Evolutionary conservation across 495 filamentous ascomycete genomes (phyloP), one percentile per base, ranked within the genome.

Genomic region (Aspergillus bertholletiae): DNA sequence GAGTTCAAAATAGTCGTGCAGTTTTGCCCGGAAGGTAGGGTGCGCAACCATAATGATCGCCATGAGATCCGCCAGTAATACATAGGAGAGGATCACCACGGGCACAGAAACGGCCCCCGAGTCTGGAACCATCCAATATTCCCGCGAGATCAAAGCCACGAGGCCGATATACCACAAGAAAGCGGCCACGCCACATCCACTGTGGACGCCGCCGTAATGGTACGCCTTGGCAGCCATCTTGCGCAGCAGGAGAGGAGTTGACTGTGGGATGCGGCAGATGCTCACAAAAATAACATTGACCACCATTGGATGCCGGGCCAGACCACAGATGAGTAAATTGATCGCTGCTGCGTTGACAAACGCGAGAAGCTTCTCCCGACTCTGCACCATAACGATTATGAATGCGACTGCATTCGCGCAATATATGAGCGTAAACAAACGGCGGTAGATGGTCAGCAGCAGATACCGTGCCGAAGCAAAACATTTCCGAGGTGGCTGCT

Each of bases 191-290:
- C 84, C 88, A 45, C 85, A 86, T 20, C 86, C 86, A 58, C 81
- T 87, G 63, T 92, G 89, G 7, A 90, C 75, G 13, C 89, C 89
- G 26, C 89, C 89, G 65, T 87, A 87, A 37, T 88, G 84, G 64
- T 90, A 92, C 3, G 89, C 76, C 59, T 90, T 89, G 26, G 88
- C 85, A 0, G 81, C 78, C 15, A 83, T 70, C 0, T 76, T 77
- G 27, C 89, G 86, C 41, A 89, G 69, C 34, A 74, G 69, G 30
- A 90, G 71, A 0, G 89, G 88, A 27, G 80, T 78, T 3, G 74
- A 80, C 45, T 77, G 73, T 0, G 88, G 84, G 52, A 87, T 72
- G 7, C 73, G 77, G 54, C 73, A 77, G 51, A 82, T 85, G 26
- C 85, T 57, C 49, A 72, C 69, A 61, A 88, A 92, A 24, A 90